Base-by-base conservation (phyloP, 148 eudicot species). In the Oxyria digyna region DNA sequence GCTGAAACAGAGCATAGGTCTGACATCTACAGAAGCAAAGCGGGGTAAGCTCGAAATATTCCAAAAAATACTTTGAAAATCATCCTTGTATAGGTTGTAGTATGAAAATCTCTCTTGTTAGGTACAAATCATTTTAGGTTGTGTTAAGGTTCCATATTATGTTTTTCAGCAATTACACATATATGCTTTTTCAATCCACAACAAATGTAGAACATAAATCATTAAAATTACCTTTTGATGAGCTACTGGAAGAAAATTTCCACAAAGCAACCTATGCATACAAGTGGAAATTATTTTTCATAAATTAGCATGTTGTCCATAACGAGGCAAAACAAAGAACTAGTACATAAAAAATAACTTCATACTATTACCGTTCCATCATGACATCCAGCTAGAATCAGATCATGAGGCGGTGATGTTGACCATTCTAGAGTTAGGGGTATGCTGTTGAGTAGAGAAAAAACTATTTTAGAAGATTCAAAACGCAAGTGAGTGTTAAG, bases 371-470 rank as follows among this genome's bases (percentile, higher is more conserved):
- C 98, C 98, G 80, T 78, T 88, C 98, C 98, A 69, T 90, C 98
- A 71, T 94, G 97, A 79, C 97, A 94, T 70, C 98, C 98, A 69
- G 89, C 91, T 76, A 86, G 75, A 74, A 94, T 72, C 62, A 86
- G 77, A 88, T 90, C 87, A 68, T 88, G 92, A n/a, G 97, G 96
- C 70, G 81, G 74, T 66, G 86, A 82, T 64, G 86, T 62, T 33
- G 98, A 94, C 98, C 98, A 94, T 88, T 88, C 97, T 81, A 90
- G 69, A 42, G 89, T 88, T 50, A 90, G 74, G 62, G 97, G 98
- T 75, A 90, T 90, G 77, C 98, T 93, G 91, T 52, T 50, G 21
- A 52, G 67, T 4, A n/a, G 6, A 78, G 4, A 33, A 42, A 27
- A 4, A 57, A 57, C 37, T 57, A 12, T 57, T 27, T 26, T 57